Conservation (phyloP, 2,329 filamentous ascomycete species). For the Ceratocystis albifundus region DNA sequence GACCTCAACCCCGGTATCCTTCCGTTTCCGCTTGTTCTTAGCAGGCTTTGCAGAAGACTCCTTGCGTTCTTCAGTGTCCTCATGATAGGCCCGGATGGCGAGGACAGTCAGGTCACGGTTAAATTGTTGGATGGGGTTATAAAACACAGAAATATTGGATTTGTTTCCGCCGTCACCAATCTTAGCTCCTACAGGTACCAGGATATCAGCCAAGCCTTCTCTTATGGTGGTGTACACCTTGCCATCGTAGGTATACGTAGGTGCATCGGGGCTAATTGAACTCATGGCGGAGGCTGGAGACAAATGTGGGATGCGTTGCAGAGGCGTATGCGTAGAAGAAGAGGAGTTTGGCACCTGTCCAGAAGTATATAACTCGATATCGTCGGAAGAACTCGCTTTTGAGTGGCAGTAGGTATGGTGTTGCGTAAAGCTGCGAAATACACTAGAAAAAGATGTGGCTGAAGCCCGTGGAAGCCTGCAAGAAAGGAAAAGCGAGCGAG, state of each 20-base stretch:
- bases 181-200: slow-evolving; percentile 40
- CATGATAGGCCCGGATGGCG: slow-evolving; percentile 78
- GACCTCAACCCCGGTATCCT: slow-evolving; percentile 36
- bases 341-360: not conserved
- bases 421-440: not conserved
- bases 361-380: not conserved
- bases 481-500: slow-evolving; percentile 8
- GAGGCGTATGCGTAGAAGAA: not conserved
- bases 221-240: slow-evolving; percentile 42
- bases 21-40: slow-evolving; percentile 34
- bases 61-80: slow-evolving; percentile 45
- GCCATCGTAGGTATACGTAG: slow-evolving; percentile 30
- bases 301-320: not conserved
- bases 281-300: slow-evolving; percentile 11
- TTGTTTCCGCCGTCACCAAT: slow-evolving; percentile 47
- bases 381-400: not conserved
- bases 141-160: slow-evolving; percentile 65
- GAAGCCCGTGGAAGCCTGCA: not conserved
- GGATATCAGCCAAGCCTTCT: slow-evolving; percentile 47
- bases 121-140: slow-evolving; percentile 98
- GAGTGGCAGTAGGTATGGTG: slow-evolving; percentile 3
- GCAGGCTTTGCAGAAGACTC: slow-evolving; percentile 28
- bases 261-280: slow-evolving; percentile 17
- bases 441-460: not conserved
- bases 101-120: slow-evolving; percentile 91